A percentile compares a stretch with the other conserved stretches of the same genome.
phyloP scores from a whole-genome alignment of 2,329 filamentous ascomycete species.

The Ophiostoma sp. region DNA sequence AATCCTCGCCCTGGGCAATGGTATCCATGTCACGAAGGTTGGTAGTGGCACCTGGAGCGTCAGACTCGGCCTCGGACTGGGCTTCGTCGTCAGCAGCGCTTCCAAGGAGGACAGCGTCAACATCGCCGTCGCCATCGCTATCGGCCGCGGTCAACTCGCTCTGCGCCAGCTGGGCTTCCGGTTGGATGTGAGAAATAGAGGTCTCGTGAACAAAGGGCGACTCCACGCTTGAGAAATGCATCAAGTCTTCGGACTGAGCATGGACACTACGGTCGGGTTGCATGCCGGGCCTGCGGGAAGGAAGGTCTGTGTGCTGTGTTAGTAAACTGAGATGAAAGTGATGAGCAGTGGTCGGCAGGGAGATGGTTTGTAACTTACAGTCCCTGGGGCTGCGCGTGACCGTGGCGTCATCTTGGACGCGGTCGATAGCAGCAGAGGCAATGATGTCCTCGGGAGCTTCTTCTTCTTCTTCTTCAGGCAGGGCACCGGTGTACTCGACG shows the following conservation, averaged over 20 bases:
- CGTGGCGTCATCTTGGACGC: neutral
- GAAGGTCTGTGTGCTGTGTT: neutral
- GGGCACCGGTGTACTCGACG: neutral
- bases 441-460: neutral
- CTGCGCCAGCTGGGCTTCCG: neutral
- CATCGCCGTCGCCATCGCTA: conserved; percentile 9
- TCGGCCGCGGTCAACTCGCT: conserved; percentile 9
- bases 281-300: neutral
- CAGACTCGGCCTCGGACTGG: conserved; percentile 33
- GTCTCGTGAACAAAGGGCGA: conserved; percentile 17
- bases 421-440: neutral
- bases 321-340: neutral
- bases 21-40: conserved; percentile 35
- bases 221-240: conserved; percentile 19
- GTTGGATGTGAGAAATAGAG: neutral
- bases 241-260: conserved; percentile 5
- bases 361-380: neutral
- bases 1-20: conserved; percentile 36
- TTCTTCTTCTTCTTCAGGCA: neutral
- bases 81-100: neutral
- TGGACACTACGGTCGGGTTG: neutral
- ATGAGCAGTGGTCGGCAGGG: neutral
- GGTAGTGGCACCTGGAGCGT: conserved; percentile 22
- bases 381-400: neutral
- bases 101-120: neutral